Conservation (phyloP, 495 filamentous ascomycete genomes). For the Penicillium chermesinum region DNA sequence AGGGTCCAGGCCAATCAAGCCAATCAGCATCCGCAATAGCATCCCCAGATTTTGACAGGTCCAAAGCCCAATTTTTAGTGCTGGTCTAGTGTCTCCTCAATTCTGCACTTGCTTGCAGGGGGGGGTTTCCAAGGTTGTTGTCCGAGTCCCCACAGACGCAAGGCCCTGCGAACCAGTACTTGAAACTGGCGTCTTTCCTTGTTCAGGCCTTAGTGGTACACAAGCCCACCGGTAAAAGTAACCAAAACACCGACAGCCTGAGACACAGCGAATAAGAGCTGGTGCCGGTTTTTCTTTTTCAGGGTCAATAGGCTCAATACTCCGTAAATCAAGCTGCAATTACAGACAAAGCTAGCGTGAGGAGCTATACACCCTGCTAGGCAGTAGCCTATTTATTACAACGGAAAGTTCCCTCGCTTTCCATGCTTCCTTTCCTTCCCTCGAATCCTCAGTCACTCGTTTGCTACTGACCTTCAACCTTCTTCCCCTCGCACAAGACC, state of each 20-base stretch:
- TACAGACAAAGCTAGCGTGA: constrained; percentile 22
- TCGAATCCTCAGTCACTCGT: constrained; percentile 1
- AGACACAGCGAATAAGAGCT: not conserved
- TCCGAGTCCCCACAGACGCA: too few species aligned
- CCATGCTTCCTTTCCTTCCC: not conserved
- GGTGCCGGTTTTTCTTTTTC: not conserved
- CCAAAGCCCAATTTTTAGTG: too few species aligned
- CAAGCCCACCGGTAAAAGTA: not conserved
- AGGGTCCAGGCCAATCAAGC: too few species aligned
- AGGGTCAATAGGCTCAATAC: not conserved
- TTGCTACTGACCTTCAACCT: not conserved
- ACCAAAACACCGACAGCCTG: not conserved
- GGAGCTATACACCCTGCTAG: not conserved
- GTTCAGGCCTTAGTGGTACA: not conserved
- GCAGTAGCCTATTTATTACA: not conserved
- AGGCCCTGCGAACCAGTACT: not conserved
- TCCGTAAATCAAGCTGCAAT: constrained; percentile 32
- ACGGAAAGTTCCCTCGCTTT: not conserved
- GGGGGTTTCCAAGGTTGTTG: too few species aligned
- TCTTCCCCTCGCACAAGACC: constrained; percentile 4
- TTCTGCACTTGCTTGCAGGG: too few species aligned
- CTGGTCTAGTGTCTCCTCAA: too few species aligned
- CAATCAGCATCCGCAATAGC: too few species aligned
- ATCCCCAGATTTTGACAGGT: too few species aligned
- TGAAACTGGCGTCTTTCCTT: not conserved